Conservation (phyloP, 768 basidiomycete species). For the Lactarius akahatsu region DNA sequence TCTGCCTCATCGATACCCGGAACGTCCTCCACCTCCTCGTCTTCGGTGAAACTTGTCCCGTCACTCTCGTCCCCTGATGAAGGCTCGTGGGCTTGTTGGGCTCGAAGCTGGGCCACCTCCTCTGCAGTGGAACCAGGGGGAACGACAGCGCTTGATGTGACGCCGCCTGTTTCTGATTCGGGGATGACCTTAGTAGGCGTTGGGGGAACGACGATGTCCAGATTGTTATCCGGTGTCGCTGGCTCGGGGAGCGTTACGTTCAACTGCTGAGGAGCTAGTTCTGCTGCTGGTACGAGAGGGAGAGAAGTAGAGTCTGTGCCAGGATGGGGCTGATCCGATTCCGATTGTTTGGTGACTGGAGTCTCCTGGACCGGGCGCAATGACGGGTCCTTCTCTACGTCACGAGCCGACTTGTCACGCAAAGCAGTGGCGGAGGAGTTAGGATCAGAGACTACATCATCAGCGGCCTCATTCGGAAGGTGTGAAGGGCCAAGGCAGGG, state of each 20-base stretch:
- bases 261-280: constrained; percentile 31
- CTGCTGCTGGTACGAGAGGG: constrained; percentile 7
- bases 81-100: constrained; percentile 40
- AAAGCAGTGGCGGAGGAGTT: constrained; percentile 29
- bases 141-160: constrained; percentile 91
- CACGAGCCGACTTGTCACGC: constrained; percentile 35
- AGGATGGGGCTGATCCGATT: constrained; percentile 22
- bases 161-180: constrained; percentile 76
- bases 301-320: constrained; percentile 12
- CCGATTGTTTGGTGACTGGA: constrained; percentile 30
- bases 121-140: constrained; percentile 79
- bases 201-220: constrained; percentile 46
- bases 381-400: constrained; percentile 27
- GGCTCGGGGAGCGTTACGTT: constrained; percentile 32
- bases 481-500: constrained; percentile 62
- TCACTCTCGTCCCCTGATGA: constrained; percentile 54
- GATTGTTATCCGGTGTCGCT: constrained; percentile 33
- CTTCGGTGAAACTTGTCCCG: constrained; percentile 66
- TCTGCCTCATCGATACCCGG: constrained; percentile 59
- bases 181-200: constrained; percentile 55
- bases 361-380: constrained; percentile 30
- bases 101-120: constrained; percentile 33
- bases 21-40: constrained; percentile 59
- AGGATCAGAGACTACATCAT: constrained; percentile 34
- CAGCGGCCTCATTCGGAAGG: constrained; percentile 44